phyloP scores from a whole-genome alignment of 192 early-diverging fungal species.

The Polychytrium aggregatum region DNA sequence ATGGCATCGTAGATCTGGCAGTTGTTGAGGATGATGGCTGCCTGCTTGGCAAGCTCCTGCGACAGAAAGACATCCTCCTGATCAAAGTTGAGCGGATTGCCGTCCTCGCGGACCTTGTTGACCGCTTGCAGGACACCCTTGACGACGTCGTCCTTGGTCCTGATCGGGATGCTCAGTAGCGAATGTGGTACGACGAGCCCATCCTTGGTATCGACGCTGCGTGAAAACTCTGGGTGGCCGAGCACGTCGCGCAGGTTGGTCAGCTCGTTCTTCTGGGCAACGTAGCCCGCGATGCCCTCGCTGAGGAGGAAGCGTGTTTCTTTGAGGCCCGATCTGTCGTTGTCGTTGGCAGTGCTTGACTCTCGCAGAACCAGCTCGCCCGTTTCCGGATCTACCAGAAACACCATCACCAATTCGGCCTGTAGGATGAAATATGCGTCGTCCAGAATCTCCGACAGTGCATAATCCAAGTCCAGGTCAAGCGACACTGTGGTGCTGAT shows the following conservation, averaged over 20 bases:
- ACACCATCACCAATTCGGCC: slow-evolving; percentile 22
- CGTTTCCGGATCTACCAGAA: slow-evolving; percentile 27
- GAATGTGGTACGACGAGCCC: slow-evolving; percentile 6
- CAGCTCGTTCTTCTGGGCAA: slow-evolving; percentile 14
- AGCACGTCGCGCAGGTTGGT: slow-evolving; percentile 30
- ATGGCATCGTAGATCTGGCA: slow-evolving; percentile 32
- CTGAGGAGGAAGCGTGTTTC: slow-evolving; percentile 16
- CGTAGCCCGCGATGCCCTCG: slow-evolving; percentile 29
- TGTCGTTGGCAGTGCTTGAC: slow-evolving; percentile 10
- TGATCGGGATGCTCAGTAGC: slow-evolving; percentile 25
- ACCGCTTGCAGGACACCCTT: slow-evolving; percentile 31
- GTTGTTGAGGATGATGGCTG: slow-evolving; percentile 25
- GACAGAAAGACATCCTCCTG: slow-evolving; percentile 31
- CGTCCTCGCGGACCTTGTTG: slow-evolving; percentile 25
- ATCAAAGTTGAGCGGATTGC: slow-evolving; percentile 17
- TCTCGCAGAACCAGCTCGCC: slow-evolving; percentile 20
- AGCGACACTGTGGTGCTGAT: slow-evolving; percentile 21
- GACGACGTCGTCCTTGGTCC: slow-evolving; percentile 13
- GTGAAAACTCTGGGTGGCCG: slow-evolving; percentile 20
- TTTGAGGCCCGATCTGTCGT: slow-evolving; percentile 14
- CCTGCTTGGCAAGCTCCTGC: slow-evolving; percentile 10
- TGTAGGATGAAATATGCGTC: slow-evolving; percentile 21
- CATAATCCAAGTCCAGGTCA: slow-evolving; percentile 22
- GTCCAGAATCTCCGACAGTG: slow-evolving; percentile 17
- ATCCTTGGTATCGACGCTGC: slow-evolving; percentile 25